Evolutionary conservation across 116 monocot species (phyloP), one percentile per base, ranked within the genome.

Genomic region (Posidonia oceanica): DNA sequence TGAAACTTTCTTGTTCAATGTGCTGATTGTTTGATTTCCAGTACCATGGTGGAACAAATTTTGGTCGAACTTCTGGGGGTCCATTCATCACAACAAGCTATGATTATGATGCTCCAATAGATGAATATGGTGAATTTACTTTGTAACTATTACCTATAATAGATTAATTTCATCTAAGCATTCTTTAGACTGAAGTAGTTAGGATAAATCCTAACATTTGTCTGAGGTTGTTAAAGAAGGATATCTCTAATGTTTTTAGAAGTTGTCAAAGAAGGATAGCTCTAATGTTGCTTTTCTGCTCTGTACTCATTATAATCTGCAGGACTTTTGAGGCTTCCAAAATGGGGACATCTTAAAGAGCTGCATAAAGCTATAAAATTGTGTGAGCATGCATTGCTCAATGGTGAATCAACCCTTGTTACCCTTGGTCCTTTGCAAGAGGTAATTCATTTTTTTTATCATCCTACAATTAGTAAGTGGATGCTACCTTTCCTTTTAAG

Each of bases 51-150:
- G 72, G 72, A 48, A 72, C 72, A 62, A 62, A 62, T 53, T 61
- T 73, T 52, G 69, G 38, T 72, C 78, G 53, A 57, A 59, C 71
- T 16, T 77, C 91, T 82, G 95, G 95, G 42, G 95, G 95, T 59
- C 95, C 95, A 29, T 91, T 96, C 72, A 91, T 96, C 40, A 96
- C 95, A 62, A 96, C 95, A 76, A 96, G 88, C 77, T 96, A 96
- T 63, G 95, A 96, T 78, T 96, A 88, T 80, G 95, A 96, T 80
- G 95, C 95, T 52, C 95, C 95, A 13, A 86, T 91, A 74, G 95
- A 96, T 78, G 95, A 96, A 81, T 96, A 96, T 81, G 91, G 95
- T 96, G 58, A 41, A 67, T 23, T 42, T 57, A 29, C 14, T 71
- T 14, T 37, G 14, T 60, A 69, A 53, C 14, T 37, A 12, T 69